phyloP scores from a whole-genome alignment of 202 grass and related monocot species.

The Bolboschoenoplectus hybrid region DNA sequence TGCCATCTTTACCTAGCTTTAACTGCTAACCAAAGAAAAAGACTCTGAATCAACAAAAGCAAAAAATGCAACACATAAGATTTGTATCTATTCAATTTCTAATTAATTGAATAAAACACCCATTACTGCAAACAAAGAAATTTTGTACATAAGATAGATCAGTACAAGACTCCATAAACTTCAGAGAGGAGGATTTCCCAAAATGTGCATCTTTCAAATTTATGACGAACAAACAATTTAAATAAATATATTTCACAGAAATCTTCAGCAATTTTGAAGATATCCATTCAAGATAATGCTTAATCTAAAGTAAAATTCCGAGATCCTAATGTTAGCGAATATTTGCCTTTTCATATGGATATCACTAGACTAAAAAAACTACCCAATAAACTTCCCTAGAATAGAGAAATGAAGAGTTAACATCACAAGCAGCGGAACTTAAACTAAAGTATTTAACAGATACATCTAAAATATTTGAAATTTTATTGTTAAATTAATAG shows the following conservation, averaged over 20 bases:
- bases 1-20: conserved; percentile 49
- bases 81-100: background rate
- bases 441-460: background rate
- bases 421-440: background rate
- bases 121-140: background rate
- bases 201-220: background rate
- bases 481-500: too few species aligned
- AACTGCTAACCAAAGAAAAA: conserved; percentile 32
- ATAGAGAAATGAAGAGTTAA: background rate
- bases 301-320: background rate
- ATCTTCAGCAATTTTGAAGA: background rate
- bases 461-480: background rate
- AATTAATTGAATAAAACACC: background rate
- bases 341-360: background rate
- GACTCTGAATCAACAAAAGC: background rate
- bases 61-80: background rate
- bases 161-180: background rate
- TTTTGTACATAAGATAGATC: background rate
- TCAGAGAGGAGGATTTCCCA: background rate
- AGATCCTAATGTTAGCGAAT: background rate
- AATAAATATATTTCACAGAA: background rate
- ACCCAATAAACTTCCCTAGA: background rate
- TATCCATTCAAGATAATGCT: background rate
- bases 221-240: background rate
- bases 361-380: background rate